Percentiles rank a stretch among this genome's conserved stretches.
Conservation (phyloP, 331 rosid species). For the Pyrus hybrid region DNA sequence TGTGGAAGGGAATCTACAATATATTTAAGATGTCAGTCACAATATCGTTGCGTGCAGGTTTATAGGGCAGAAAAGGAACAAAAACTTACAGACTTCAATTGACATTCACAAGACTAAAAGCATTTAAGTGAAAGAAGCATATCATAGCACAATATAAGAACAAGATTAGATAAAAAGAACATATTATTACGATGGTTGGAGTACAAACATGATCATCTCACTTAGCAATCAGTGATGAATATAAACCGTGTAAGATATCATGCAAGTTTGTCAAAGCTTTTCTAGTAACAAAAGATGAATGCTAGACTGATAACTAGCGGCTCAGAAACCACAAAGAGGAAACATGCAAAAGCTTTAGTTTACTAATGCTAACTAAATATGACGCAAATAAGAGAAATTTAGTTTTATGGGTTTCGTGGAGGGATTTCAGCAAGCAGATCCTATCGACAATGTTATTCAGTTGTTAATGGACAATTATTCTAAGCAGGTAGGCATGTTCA, state of each 20-base stretch:
- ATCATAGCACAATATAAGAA: background rate
- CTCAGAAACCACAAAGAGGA: background rate
- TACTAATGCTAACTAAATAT: background rate
- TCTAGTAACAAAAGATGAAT: background rate
- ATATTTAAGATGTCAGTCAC: conserved; percentile 10
- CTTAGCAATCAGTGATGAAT: background rate
- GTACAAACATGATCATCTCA: background rate
- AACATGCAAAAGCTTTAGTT: background rate
- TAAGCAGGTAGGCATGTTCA: background rate
- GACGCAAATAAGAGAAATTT: background rate
- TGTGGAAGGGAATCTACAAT: conserved; percentile 59
- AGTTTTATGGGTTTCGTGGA: background rate
- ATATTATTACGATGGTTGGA: background rate
- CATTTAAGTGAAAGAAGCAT: background rate
- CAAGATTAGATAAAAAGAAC: background rate
- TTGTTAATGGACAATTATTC: background rate
- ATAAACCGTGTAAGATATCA: background rate
- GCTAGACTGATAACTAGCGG: background rate
- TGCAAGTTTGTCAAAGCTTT: background rate
- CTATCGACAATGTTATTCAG: background rate
- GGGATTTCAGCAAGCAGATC: background rate
- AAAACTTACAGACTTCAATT: background rate
- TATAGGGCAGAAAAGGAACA: background rate
- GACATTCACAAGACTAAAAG: background rate
- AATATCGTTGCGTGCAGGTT: background rate